Conservation (phyloP, 352 stramenopile species). For the Globisporangium emineosum region DNA sequence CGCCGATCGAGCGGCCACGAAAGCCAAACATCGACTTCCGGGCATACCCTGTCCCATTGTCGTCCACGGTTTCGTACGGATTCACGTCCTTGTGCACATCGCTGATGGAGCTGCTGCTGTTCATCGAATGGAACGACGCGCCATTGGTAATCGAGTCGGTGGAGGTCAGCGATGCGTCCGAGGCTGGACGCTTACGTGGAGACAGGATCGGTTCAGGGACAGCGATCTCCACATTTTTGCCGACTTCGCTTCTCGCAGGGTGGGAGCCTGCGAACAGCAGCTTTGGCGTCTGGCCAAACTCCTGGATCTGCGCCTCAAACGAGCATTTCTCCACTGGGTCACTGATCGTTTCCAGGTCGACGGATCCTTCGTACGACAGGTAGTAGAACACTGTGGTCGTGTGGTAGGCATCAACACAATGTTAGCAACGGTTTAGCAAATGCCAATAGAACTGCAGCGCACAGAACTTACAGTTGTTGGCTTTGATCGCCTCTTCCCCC, state of each 20-base stretch:
- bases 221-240: constrained; percentile 51
- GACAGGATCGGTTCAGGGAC: constrained; percentile 36
- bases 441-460: neutral
- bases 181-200: constrained; percentile 24
- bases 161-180: constrained; percentile 4
- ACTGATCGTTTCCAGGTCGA: constrained; percentile 81
- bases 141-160: constrained; percentile 4
- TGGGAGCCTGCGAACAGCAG: constrained; percentile 66
- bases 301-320: constrained; percentile 92
- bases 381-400: constrained; percentile 81
- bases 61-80: constrained; percentile 28
- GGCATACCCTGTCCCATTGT: constrained; percentile 28
- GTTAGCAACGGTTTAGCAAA: neutral
- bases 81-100: constrained; percentile 1
- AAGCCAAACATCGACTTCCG: constrained; percentile 76
- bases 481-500: constrained; percentile 76
- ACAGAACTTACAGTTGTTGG: constrained; percentile 68
- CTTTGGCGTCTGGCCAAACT: constrained; percentile 90
- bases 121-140: constrained; percentile 8
- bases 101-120: constrained; percentile 6
- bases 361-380: constrained; percentile 83
- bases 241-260: constrained; percentile 57
- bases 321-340: constrained; percentile 93
- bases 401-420: neutral
- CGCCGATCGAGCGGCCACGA: constrained; percentile 46